Evolutionary conservation across 2,329 filamentous ascomycete species (phyloP).

Genomic region (Penicillium sp.): DNA sequence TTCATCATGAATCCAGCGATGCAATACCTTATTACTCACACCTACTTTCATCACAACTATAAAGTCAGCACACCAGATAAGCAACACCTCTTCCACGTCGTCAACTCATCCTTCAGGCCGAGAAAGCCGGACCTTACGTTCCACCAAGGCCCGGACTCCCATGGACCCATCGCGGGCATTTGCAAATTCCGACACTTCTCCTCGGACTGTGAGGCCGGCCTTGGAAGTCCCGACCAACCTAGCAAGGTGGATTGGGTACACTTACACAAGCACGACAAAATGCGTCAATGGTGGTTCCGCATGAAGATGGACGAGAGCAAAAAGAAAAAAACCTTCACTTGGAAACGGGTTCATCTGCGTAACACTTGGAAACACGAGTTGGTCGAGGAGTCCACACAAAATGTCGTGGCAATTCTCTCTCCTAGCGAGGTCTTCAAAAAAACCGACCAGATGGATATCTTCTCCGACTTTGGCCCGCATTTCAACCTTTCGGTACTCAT

Average conservation of each 20-base stretch:
- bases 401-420: slow-evolving; percentile 33
- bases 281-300: slow-evolving; percentile 31
- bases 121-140: slow-evolving; percentile 37
- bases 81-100: slow-evolving; percentile 25
- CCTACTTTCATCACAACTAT: slow-evolving; percentile 24
- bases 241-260: slow-evolving; percentile 32
- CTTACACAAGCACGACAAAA: slow-evolving; percentile 30
- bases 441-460: slow-evolving; percentile 34
- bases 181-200: slow-evolving; percentile 38
- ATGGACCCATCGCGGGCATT: slow-evolving; percentile 28
- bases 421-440: slow-evolving; percentile 27
- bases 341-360: too few species aligned
- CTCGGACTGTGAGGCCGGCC: slow-evolving; percentile 32
- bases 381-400: slow-evolving; percentile 31
- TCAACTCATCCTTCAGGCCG: slow-evolving; percentile 30
- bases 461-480: slow-evolving; percentile 24
- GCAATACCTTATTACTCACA: slow-evolving; percentile 29
- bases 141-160: slow-evolving; percentile 29
- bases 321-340: slow-evolving; percentile 28
- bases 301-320: slow-evolving; percentile 18
- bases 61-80: slow-evolving; percentile 22
- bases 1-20: background rate
- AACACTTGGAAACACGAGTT: slow-evolving; percentile 40
- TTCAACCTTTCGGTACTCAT: slow-evolving; percentile 35
- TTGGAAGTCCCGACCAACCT: slow-evolving; percentile 30